Conservation (phyloP, 2,329 filamentous ascomycete genomes). For the Pseudocercospora macadamiae region DNA sequence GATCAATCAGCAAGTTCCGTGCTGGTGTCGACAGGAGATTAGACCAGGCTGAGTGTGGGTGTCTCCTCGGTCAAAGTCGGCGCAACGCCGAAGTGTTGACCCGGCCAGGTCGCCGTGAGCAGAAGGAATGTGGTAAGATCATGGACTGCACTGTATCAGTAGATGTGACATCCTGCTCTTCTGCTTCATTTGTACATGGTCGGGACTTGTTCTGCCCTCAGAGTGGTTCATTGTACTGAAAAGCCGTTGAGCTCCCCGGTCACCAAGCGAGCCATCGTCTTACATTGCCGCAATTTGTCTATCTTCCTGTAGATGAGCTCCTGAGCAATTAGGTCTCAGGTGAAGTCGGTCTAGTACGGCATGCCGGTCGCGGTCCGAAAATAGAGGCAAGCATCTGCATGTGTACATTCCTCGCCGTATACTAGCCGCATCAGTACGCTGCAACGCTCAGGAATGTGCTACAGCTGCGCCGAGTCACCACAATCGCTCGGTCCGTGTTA, state of each 20-base stretch:
- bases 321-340: too few relatives aligned
- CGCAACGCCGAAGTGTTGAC: not conserved
- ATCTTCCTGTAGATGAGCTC: too few relatives aligned
- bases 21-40: not conserved
- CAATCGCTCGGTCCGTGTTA: not conserved
- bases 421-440: not conserved
- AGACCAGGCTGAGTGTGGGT: not conserved
- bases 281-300: too few relatives aligned
- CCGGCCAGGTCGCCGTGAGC: not conserved
- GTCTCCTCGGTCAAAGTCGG: not conserved
- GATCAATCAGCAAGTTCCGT: not conserved
- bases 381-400: conserved; percentile 5
- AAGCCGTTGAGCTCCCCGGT: too few relatives aligned
- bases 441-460: not conserved
- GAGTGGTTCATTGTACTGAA: too few relatives aligned
- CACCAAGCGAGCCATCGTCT: too few relatives aligned
- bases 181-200: too few relatives aligned
- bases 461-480: not conserved
- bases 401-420: not conserved
- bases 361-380: conserved; percentile 12
- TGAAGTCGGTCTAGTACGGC: conserved; percentile 11
- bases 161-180: too few relatives aligned
- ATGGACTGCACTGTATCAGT: not conserved
- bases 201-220: too few relatives aligned
- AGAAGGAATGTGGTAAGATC: not conserved